Conservation (phyloP, 352 stramenopile species). For the Globisporangium canariense region DNA sequence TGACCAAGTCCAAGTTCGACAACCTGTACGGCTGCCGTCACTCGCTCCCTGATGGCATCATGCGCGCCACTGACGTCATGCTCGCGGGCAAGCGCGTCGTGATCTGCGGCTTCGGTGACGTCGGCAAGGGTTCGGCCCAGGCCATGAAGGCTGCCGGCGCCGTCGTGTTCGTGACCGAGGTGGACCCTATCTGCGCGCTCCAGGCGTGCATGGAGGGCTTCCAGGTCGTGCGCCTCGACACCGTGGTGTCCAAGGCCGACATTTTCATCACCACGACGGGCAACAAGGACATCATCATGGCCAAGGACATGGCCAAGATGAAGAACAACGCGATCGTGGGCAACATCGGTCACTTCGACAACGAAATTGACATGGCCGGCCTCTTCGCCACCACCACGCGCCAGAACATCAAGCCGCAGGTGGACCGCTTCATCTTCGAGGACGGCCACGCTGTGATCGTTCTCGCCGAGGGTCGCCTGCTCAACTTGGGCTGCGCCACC, state of each 20-base stretch:
- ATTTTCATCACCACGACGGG: conserved; percentile 99
- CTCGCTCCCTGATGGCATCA: conserved; percentile 98
- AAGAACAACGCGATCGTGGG: conserved; percentile 99
- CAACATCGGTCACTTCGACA: conserved; percentile 99
- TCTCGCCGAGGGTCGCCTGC: conserved; percentile 95
- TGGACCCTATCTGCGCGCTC: conserved; percentile 98
- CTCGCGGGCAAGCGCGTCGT: conserved; percentile 97
- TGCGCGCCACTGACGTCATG: conserved; percentile 99
- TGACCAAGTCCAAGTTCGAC: conserved; percentile 99
- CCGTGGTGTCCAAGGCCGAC: conserved; percentile 88
- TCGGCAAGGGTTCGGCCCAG: conserved; percentile 97
- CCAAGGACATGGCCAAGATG: conserved; percentile 96
- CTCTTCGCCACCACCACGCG: conserved; percentile 86
- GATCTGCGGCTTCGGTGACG: conserved; percentile 98
- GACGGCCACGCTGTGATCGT: conserved; percentile 96
- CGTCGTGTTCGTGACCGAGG: conserved; percentile 97
- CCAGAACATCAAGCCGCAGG: conserved; percentile 99
- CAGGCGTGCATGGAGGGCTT: conserved; percentile 98
- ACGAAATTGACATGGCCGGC: conserved; percentile 99
- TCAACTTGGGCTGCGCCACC: conserved; percentile 98
- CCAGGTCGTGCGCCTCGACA: conserved; percentile 93
- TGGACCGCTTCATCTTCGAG: conserved; percentile 97
- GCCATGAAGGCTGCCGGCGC: conserved; percentile 96
- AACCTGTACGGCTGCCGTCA: conserved; percentile 99
- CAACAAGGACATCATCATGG: conserved; percentile 99